Base-by-base conservation (phyloP, 148 eudicot genomes). In the Rhododendron griersonianum region DNA sequence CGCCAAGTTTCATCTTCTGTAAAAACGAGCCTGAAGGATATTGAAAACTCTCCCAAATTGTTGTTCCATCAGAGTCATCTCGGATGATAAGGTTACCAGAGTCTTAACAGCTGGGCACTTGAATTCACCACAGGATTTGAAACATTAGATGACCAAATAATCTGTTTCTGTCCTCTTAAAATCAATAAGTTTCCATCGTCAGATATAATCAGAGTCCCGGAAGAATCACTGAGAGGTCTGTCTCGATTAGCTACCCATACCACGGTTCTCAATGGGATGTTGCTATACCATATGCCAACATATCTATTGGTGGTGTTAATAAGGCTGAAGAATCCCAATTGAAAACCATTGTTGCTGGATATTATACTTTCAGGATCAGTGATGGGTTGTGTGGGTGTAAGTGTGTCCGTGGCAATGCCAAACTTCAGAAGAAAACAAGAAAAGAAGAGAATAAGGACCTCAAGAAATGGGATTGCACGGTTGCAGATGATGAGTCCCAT, bases 161-260 rank as follows among this genome's bases (percentile, higher is more conserved):
- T 85, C 19, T 87, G 81, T 1, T 86, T 85, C 79, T 61, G 81
- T 47, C 88, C 87, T 50, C 85, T 88, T 73, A 85, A 77, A 37
- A 91, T 78, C 18, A 89, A 80, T 6, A 91, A 85, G 83, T 91
- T 91, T 4, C 93, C 92, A 81, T 89, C 90, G 25, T 73, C 57
- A 11, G 91, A 87, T 25, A 91, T 74, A 8, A 30, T 71, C 45
- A 91, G 33, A 3, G 83, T 55, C 45, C 92, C 90, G 7, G 91
- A 89, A 35, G 91, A 89, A 55, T 91, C 93, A 59, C 30, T 86
- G n/a, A 90, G 84, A 45, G 92, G 93, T 59, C 44, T 87, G 67
- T 91, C 86, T 65, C 92, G 78, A 73, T 91, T 90, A 23, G 90
- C 93, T 13, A 90, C 92, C 93, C 93, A 91, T 13, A 87, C 75